A percentile compares a stretch with the other conserved stretches of the same genome.
These are phyloP conservation scores for Avicennia marina DNA, from an alignment of 257 asterid genomes.

Conservation along the genomic window DNA sequence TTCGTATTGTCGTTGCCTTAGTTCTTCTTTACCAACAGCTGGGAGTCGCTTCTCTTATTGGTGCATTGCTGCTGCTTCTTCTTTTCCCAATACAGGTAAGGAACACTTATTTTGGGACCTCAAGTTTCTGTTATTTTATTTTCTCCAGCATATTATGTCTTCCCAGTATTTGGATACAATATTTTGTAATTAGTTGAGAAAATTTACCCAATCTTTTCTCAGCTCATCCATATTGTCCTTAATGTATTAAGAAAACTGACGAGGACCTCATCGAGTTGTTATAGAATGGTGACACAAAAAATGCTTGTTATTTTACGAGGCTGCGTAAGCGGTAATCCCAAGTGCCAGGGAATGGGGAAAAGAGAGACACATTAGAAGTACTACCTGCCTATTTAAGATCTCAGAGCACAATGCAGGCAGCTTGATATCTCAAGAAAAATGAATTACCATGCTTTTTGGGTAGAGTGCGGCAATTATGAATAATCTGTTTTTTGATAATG, in stretches of 20 bases:
- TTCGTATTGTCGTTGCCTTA: conserved; percentile 72
- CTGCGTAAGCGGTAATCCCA: too few species aligned
- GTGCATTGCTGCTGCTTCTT: conserved; percentile 78
- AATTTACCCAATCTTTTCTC: background rate
- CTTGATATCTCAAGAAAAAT: too few species aligned
- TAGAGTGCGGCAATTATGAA: too few species aligned
- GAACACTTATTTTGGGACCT: too few species aligned
- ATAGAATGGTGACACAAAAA: too few species aligned
- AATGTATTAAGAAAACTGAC: background rate
- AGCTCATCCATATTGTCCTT: background rate
- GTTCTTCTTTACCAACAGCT: conserved; percentile 86
- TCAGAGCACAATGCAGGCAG: too few species aligned
- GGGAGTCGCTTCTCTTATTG: conserved; percentile 84
- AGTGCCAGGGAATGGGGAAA: background rate
- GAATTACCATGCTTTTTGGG: too few species aligned
- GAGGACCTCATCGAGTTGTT: conserved; percentile 4
- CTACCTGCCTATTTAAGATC: too few species aligned
- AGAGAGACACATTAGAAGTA: too few species aligned
- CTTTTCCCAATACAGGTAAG: conserved; percentile 84
- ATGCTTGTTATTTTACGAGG: too few species aligned
- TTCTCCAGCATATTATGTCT: conserved; percentile 1
- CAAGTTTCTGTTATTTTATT: conserved; percentile 11
- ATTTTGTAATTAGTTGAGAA: background rate
- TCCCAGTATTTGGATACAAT: conserved; percentile 6
- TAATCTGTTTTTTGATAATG: too few species aligned